phyloP scores from a whole-genome alignment of 306 rosid genomes.

The Neltuma alba region DNA sequence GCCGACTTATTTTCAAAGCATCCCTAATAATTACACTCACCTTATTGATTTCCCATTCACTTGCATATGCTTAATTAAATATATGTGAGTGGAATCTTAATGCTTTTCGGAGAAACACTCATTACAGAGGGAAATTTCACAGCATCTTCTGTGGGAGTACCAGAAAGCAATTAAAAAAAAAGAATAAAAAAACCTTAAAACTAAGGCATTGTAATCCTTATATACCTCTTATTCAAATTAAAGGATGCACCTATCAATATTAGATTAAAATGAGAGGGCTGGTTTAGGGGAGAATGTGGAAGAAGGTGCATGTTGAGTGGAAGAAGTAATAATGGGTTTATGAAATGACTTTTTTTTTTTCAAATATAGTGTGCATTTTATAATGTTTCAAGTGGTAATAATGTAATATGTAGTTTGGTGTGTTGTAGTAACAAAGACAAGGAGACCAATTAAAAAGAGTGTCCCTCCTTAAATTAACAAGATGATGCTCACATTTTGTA shows the following conservation, averaged over 20 bases:
- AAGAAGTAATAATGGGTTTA: slow-evolving; percentile 29
- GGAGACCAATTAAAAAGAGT: slow-evolving; percentile 43
- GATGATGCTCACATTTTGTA: slow-evolving; percentile 35
- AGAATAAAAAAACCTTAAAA: neutral
- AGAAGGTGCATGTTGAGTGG: slow-evolving; percentile 5
- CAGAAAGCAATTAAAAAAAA: slow-evolving; percentile 1
- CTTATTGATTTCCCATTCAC: neutral
- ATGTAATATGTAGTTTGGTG: slow-evolving; percentile 27
- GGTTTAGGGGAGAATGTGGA: neutral
- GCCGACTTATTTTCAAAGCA: neutral
- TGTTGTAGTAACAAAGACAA: slow-evolving; percentile 40
- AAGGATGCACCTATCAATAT: slow-evolving; percentile 23
- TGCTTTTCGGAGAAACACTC: slow-evolving; percentile 7
- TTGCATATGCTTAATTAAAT: neutral
- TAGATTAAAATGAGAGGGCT: neutral
- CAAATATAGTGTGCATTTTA: neutral
- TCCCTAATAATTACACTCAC: neutral
- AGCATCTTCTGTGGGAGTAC: slow-evolving; percentile 1
- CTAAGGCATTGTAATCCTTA: neutral
- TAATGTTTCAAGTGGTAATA: slow-evolving; percentile 8
- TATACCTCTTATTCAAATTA: neutral
- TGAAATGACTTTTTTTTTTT: neutral
- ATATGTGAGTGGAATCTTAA: slow-evolving; percentile 6
- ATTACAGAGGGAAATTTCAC: neutral
- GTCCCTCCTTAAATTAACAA: slow-evolving; percentile 37